Percentiles rank a stretch among this genome's conserved stretches.
Evolutionary conservation across 805 yeast species (phyloP).

Genomic region (Saccharomycopsis synnaedendra): DNA sequence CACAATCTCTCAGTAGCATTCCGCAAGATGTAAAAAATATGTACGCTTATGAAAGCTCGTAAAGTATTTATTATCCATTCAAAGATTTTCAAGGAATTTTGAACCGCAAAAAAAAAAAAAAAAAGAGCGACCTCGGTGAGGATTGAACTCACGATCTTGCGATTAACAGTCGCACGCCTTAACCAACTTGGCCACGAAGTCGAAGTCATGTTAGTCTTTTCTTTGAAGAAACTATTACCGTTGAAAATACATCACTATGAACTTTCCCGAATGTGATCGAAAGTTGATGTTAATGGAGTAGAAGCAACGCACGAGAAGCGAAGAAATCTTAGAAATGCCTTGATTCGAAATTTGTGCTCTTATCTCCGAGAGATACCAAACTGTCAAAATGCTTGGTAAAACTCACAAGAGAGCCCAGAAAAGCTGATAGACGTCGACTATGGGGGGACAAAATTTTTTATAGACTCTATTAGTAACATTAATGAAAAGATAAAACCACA

Average conservation of each 20-base stretch:
- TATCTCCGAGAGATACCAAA: background rate
- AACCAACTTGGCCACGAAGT: constrained; percentile 50
- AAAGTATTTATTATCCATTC: no score
- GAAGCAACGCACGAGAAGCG: background rate
- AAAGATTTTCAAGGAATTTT: no score
- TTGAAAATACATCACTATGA: no score
- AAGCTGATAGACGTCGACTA: background rate
- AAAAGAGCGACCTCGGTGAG: constrained; percentile 41
- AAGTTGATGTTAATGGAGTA: background rate
- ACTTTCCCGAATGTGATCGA: no score
- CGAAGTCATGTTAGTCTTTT: constrained; percentile 12
- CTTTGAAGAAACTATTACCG: no score
- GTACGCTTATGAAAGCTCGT: no score
- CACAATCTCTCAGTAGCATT: no score
- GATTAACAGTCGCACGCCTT: constrained; percentile 57
- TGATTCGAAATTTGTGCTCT: background rate
- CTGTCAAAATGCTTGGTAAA: background rate
- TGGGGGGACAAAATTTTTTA: background rate
- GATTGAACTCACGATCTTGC: constrained; percentile 54
- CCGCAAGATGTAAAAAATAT: no score
- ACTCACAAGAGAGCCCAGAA: background rate
- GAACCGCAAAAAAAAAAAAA: constrained; percentile 2
- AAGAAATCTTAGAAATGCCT: background rate
- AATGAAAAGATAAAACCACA: no score
- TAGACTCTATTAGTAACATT: background rate